Percentiles rank a stretch among this genome's conserved stretches.
These are phyloP conservation scores for Royoungia palumana DNA, from an alignment of 768 basidiomycete species.

Conservation along the genomic window DNA sequence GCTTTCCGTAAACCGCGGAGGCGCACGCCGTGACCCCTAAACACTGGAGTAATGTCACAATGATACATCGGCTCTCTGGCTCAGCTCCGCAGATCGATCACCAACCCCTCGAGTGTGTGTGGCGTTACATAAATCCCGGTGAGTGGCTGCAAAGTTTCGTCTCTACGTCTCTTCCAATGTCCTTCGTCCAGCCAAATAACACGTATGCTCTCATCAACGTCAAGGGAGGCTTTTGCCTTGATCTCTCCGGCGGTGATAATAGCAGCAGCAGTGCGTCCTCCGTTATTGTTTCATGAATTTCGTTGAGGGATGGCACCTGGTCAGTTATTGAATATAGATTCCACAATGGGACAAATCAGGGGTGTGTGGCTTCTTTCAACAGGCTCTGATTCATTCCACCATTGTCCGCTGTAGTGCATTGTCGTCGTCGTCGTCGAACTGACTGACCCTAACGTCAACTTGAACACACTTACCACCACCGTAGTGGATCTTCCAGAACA, in stretches of 20 bases:
- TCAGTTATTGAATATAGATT: slow-evolving; percentile 51
- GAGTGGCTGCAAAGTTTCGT: too few relatives aligned
- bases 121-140: too few relatives aligned
- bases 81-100: too few relatives aligned
- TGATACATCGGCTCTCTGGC: too few relatives aligned
- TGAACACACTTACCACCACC: neutral
- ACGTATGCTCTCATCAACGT: slow-evolving; percentile 49
- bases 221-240: slow-evolving; percentile 49
- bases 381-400: too few relatives aligned
- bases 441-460: neutral
- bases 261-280: slow-evolving; percentile 39
- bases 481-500: slow-evolving; percentile 48
- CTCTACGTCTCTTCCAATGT: slow-evolving; percentile 11
- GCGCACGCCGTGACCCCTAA: too few relatives aligned
- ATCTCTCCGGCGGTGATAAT: slow-evolving; percentile 54
- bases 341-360: slow-evolving; percentile 47
- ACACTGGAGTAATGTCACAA: too few relatives aligned
- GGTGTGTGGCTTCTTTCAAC: slow-evolving; percentile 32
- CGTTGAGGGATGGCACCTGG: neutral
- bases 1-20: too few relatives aligned
- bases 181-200: slow-evolving; percentile 31
- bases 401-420: neutral
- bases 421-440: too few relatives aligned
- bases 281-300: neutral
- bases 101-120: too few relatives aligned